Conservation (phyloP, 2,329 filamentous ascomycete species). For the Corinectria fuckeliana region DNA sequence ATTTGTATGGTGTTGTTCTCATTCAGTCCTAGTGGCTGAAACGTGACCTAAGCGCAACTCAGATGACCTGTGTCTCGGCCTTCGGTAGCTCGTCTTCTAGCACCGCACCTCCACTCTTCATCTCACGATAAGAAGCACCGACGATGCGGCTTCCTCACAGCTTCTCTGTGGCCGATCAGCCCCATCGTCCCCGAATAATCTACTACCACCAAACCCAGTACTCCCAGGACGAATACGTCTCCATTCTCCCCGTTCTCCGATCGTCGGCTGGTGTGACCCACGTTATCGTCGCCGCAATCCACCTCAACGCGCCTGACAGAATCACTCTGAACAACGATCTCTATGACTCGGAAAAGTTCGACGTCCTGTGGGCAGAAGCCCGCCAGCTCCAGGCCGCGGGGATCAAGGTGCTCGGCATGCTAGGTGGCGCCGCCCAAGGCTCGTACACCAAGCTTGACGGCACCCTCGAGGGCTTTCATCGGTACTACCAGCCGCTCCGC, state of each 20-base stretch:
- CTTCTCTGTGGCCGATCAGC: neutral
- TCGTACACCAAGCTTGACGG: slow-evolving; percentile 67
- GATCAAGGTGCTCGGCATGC: slow-evolving; percentile 81
- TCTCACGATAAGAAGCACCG: neutral
- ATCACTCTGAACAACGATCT: slow-evolving; percentile 80
- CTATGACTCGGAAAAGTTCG: slow-evolving; percentile 67
- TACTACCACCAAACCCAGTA: slow-evolving; percentile 60
- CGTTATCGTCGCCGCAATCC: slow-evolving; percentile 82
- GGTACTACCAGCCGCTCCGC: slow-evolving; percentile 73
- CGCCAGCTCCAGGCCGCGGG: slow-evolving; percentile 72
- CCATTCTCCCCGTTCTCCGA: slow-evolving; percentile 55
- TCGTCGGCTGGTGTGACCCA: slow-evolving; percentile 66
- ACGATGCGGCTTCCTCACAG: slow-evolving; percentile 2
- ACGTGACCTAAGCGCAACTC: neutral
- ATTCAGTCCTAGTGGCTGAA: neutral
- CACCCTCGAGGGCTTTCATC: slow-evolving; percentile 66
- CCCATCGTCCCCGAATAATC: slow-evolving; percentile 49
- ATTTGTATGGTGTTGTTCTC: too few species aligned
- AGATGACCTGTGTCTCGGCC: neutral
- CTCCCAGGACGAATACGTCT: slow-evolving; percentile 49
- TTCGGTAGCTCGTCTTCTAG: neutral
- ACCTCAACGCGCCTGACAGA: slow-evolving; percentile 71
- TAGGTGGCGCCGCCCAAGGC: slow-evolving; percentile 81
- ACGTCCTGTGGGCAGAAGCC: slow-evolving; percentile 79
- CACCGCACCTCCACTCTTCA: neutral